phyloP scores from a whole-genome alignment of 345 rosid genomes.

The Syzygium jambos region DNA sequence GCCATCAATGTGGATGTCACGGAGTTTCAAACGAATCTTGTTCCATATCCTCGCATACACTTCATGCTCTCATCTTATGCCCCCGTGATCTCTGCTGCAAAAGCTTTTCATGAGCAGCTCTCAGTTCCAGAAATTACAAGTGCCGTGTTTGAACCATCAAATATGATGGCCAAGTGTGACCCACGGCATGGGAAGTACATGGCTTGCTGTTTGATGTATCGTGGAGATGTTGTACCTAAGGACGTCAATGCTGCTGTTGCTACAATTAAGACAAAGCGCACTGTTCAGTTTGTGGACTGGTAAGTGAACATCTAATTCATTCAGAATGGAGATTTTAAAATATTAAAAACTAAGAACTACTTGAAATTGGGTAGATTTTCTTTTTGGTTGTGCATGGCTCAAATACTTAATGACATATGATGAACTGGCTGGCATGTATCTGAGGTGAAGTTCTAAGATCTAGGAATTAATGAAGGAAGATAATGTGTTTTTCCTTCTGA shows the following conservation, averaged over 20 bases:
- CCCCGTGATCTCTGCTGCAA: constrained; percentile 67
- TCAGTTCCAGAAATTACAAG: constrained; percentile 75
- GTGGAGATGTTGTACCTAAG: constrained; percentile 79
- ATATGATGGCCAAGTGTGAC: constrained; percentile 88
- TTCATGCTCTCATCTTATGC: constrained; percentile 88
- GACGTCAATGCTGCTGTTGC: constrained; percentile 77
- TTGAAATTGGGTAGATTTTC: neutral
- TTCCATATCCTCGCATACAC: constrained; percentile 81
- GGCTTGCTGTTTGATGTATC: constrained; percentile 84
- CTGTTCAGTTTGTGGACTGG: constrained; percentile 85
- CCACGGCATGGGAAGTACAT: constrained; percentile 85
- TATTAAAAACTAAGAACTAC: neutral
- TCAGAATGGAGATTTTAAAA: neutral
- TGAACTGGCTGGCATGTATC: neutral
- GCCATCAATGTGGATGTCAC: constrained; percentile 79
- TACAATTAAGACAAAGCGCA: constrained; percentile 67
- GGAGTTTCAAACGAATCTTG: constrained; percentile 78
- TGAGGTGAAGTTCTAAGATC: neutral
- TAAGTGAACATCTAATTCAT: constrained; percentile 15
- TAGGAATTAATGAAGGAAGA: neutral
- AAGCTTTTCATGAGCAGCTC: constrained; percentile 76
- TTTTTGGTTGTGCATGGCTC: neutral
- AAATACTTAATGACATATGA: neutral
- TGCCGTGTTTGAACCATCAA: constrained; percentile 72
- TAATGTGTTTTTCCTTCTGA: neutral